Evolutionary conservation across 164 flowering plant genomes (phyloP).

Genomic region (Vitis riparia): DNA sequence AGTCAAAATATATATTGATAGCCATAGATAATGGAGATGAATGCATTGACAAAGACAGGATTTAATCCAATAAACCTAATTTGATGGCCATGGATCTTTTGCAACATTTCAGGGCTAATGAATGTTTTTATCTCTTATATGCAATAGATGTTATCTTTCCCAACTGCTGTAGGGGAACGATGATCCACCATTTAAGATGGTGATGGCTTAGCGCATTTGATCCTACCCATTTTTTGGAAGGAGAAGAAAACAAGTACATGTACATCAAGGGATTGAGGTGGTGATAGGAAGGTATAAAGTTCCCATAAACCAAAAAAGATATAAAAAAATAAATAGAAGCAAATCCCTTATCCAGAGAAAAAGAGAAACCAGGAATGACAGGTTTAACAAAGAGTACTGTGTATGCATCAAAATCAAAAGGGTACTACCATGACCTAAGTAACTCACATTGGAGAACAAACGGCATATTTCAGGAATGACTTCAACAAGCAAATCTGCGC

Average conservation of each 20-base stretch:
- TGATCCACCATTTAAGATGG: not conserved
- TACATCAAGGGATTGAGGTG: not conserved
- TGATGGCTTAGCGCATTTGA: too few species aligned
- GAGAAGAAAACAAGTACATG: not conserved
- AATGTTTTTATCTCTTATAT: not conserved
- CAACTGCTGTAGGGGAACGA: not conserved
- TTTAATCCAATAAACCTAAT: not conserved
- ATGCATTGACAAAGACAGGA: not conserved
- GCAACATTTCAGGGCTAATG: not conserved
- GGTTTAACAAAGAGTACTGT: too few species aligned
- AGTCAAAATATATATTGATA: not conserved
- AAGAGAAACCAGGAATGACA: not conserved
- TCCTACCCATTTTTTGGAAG: not conserved
- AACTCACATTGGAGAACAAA: constrained; percentile 75
- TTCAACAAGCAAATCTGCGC: constrained; percentile 96
- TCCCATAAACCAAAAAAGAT: too few species aligned
- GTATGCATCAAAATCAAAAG: not conserved
- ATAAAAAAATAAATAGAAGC: too few species aligned
- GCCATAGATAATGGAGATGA: not conserved
- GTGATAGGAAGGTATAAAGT: too few species aligned
- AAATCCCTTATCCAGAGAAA: not conserved
- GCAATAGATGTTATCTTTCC: not conserved
- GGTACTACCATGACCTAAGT: not conserved
- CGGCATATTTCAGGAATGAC: constrained; percentile 95
- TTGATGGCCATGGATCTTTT: not conserved